phyloP scores from a whole-genome alignment of 1,139 yeast genomes.

The Saccharomyces hybrid region DNA sequence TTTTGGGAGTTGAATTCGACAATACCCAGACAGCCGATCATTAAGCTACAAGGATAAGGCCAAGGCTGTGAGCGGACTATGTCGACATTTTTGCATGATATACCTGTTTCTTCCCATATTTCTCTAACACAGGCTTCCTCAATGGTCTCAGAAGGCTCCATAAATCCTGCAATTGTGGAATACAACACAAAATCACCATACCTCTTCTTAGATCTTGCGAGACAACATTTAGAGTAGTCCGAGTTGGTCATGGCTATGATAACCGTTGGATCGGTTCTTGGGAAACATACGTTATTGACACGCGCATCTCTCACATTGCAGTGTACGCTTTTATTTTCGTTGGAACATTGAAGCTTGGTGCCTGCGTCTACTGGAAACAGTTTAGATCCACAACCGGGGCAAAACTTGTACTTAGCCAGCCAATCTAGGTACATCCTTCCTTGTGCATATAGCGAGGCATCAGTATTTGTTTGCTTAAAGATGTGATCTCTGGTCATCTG shows the following conservation, averaged over 20 bases:
- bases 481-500: conserved; percentile 12
- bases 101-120: conserved; percentile 94
- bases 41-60: conserved; percentile 91
- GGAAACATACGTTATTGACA: conserved; percentile 60
- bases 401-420: conserved; percentile 64
- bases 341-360: conserved; percentile 59
- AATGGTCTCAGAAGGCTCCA: conserved; percentile 90
- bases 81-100: conserved; percentile 48
- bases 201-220: conserved; percentile 61
- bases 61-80: conserved; percentile 79
- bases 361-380: conserved; percentile 76
- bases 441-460: conserved; percentile 67
- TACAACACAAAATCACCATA: conserved; percentile 49
- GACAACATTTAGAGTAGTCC: conserved; percentile 53
- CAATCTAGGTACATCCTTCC: conserved; percentile 83
- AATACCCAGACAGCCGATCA: conserved; percentile 84
- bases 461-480: conserved; percentile 35
- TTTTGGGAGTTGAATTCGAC: conserved; percentile 56
- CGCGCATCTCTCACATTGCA: conserved; percentile 51
- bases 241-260: conserved; percentile 69
- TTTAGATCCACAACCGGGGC: conserved; percentile 81
- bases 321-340: conserved; percentile 26
- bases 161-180: conserved; percentile 86
- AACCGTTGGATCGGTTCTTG: conserved; percentile 83
- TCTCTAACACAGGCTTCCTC: conserved; percentile 85